A percentile compares a stretch with the other conserved stretches of the same genome.
Evolutionary conservation across 495 filamentous ascomycete genomes (phyloP).

Genomic region (Opeltia flavorubescens): DNA sequence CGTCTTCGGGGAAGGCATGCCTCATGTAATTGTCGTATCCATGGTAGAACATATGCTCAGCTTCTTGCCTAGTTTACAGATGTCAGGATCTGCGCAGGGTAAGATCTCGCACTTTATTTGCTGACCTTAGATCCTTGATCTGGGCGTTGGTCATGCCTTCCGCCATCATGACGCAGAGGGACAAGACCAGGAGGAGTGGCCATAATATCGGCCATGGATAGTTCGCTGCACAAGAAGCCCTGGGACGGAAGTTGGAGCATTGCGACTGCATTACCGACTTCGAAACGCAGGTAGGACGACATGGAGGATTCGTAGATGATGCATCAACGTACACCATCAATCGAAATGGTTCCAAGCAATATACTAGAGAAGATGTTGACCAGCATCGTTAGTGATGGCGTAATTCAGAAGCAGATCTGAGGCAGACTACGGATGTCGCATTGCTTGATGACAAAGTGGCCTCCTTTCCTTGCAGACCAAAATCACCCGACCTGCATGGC

Average conservation of each 20-base stretch:
- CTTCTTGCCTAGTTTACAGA: constrained; percentile 65
- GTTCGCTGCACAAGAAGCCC: background rate
- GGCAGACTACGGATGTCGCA: background rate
- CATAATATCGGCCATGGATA: background rate
- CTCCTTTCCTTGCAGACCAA: background rate
- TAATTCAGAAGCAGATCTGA: background rate
- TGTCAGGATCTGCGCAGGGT: too few relatives aligned
- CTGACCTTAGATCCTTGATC: constrained; percentile 14
- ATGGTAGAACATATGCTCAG: constrained; percentile 90
- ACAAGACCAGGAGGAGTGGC: constrained; percentile 6
- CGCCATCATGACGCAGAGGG: constrained; percentile 3
- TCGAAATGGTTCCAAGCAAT: background rate
- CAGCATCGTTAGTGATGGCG: background rate
- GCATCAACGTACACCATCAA: background rate
- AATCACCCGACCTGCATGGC: background rate
- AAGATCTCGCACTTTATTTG: background rate
- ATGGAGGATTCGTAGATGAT: background rate
- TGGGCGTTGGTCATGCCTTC: constrained; percentile 13
- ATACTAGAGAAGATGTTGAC: too few relatives aligned
- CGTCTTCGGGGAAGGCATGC: constrained; percentile 92
- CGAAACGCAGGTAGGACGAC: background rate
- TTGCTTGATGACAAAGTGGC: background rate
- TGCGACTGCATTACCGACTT: constrained; percentile 3
- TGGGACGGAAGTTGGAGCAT: background rate
- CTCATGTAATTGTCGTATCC: constrained; percentile 91